These are phyloP conservation scores for Candida sanyiensis DNA, from an alignment of 805 yeast genomes.

Conservation along the genomic window DNA sequence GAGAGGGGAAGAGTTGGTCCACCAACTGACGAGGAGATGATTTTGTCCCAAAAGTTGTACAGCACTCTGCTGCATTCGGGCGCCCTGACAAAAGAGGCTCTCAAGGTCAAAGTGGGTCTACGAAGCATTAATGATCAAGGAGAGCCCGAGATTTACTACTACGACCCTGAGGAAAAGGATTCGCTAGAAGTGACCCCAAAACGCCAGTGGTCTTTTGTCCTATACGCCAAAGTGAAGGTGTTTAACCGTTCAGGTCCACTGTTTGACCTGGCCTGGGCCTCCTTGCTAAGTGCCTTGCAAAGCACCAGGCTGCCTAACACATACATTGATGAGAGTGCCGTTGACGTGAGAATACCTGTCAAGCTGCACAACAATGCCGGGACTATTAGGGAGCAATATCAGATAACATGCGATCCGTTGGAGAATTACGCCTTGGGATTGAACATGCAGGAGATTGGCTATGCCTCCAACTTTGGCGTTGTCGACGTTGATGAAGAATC, in stretches of 20 bases:
- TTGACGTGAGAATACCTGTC: slow-evolving; percentile 45
- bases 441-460: slow-evolving; percentile 34
- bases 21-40: slow-evolving; percentile 84
- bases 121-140: slow-evolving; percentile 50
- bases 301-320: slow-evolving; percentile 61
- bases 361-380: slow-evolving; percentile 48
- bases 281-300: slow-evolving; percentile 57
- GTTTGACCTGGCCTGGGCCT: slow-evolving; percentile 69
- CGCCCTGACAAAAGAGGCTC: slow-evolving; percentile 43
- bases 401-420: slow-evolving; percentile 51
- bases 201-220: slow-evolving; percentile 47
- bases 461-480: slow-evolving; percentile 53
- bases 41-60: slow-evolving; percentile 56
- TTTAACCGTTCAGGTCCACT: slow-evolving; percentile 79
- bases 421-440: slow-evolving; percentile 35
- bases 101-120: slow-evolving; percentile 50
- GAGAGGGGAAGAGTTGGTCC: slow-evolving; percentile 72
- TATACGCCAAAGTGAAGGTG: slow-evolving; percentile 70
- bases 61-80: slow-evolving; percentile 56
- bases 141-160: slow-evolving; percentile 39
- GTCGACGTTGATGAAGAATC: slow-evolving; percentile 38
- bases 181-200: slow-evolving; percentile 32
- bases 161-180: slow-evolving; percentile 35
- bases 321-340: slow-evolving; percentile 57
- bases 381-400: slow-evolving; percentile 41